These are phyloP conservation scores for Aspergillus luchuensis DNA, from an alignment of 2,329 filamentous ascomycete genomes.

Conservation along the genomic window DNA sequence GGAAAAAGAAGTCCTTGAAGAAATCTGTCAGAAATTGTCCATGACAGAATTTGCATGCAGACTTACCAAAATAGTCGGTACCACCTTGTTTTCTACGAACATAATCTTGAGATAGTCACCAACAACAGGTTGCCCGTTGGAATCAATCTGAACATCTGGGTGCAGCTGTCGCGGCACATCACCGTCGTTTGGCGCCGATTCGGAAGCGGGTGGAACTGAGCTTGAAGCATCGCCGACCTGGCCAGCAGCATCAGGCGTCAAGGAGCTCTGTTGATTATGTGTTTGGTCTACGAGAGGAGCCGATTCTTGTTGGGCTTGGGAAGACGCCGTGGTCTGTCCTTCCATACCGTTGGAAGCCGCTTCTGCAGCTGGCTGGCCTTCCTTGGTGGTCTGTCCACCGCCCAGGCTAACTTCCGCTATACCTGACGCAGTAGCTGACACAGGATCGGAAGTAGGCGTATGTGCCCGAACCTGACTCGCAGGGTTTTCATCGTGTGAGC, in stretches of 20 bases:
- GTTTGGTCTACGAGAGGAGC: conserved; percentile 59
- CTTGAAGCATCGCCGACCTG: conserved; percentile 21
- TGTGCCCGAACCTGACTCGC: conserved; percentile 22
- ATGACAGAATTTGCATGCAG: not conserved
- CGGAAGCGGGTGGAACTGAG: conserved; percentile 17
- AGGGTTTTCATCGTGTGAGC: not conserved
- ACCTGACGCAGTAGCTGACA: conserved; percentile 55
- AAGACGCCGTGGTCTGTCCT: conserved; percentile 41
- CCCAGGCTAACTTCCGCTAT: conserved; percentile 62
- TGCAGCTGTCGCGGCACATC: conserved; percentile 30
- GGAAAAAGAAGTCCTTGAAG: conserved; percentile 88
- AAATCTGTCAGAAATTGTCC: not conserved
- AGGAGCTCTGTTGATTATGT: conserved; percentile 25
- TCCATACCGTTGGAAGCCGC: conserved; percentile 5
- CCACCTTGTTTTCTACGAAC: conserved; percentile 91
- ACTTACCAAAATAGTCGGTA: conserved; percentile 90
- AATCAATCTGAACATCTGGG: conserved; percentile 58
- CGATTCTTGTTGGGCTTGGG: conserved; percentile 68
- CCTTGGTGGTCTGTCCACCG: conserved; percentile 56
- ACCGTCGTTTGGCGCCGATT: conserved; percentile 24
- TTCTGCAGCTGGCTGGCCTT: conserved; percentile 20
- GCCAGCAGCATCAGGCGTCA: conserved; percentile 21
- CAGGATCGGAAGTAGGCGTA: conserved; percentile 35
- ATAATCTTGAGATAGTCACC: conserved; percentile 94
- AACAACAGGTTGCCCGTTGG: conserved; percentile 74